Evolutionary conservation across 306 rosid genomes (phyloP), one percentile per base, ranked within the genome.

Genomic region (Sicyos baderoa): DNA sequence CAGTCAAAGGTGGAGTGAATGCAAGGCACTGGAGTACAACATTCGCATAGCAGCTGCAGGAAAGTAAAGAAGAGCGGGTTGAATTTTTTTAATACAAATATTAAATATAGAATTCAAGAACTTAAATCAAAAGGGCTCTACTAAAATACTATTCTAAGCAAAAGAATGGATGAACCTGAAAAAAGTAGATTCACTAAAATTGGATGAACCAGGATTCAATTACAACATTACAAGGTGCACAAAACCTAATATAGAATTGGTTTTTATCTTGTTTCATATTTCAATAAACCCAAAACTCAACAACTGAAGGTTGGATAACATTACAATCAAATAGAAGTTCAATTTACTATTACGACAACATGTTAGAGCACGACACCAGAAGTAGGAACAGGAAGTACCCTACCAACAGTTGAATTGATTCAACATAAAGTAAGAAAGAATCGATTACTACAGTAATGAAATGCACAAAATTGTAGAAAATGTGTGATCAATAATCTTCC

Each of bases 21-120:
- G 87, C 86, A 74, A 93, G 81, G 83, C 99, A 93, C 86, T 93
- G 97, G 79, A 93, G 96, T 48, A 93, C 91, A 51, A 88, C 96
- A 83, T 90, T 90, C 19, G 97, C 99, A 81, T 84, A 93, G 70
- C 99, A 93, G 83, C 99, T 93, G 90, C 85, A 82, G 56, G 29
- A 6, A 11, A 29, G 35, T 54, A 45, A 7, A 58, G 23, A 47
- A 42, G 42, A 66, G 7, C 23, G 56, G 15, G 44, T 67, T 15
- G 23, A 23, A 2, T 29, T 29, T 29, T 29, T 29, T 21, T 7
- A n/a, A n/a, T 9, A 67, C 16, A 14, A 65, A 65, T 25, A 67
- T 9, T 40, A 9, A 1, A 40, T 40, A 40, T 14, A 23, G 44
- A 42, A 67, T 25, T 44, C 23, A 48, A 49, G 56, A 22, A 16